A percentile compares a stretch with the other conserved stretches of the same genome.
These are phyloP conservation scores for Kluyveromyces wickerhamii DNA, from an alignment of 805 yeast genomes.

Conservation along the genomic window DNA sequence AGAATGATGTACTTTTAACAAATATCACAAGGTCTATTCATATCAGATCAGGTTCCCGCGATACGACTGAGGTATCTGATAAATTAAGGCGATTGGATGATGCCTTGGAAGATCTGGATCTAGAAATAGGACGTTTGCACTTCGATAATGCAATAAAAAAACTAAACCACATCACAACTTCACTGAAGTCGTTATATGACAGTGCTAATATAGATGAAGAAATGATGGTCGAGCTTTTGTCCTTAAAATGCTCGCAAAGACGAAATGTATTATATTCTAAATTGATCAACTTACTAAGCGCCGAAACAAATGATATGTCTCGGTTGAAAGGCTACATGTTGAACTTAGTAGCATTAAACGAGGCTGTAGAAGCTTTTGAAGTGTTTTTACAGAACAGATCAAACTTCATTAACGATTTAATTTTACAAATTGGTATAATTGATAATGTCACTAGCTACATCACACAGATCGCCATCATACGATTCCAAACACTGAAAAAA, in stretches of 20 bases:
- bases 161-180: constrained; percentile 29
- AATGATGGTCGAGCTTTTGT: constrained; percentile 27
- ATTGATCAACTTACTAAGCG: constrained; percentile 29
- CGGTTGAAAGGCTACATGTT: constrained; percentile 21
- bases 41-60: constrained; percentile 47
- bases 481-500: constrained; percentile 51
- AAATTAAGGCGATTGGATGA: constrained; percentile 51
- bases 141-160: constrained; percentile 38
- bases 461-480: constrained; percentile 52
- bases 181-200: constrained; percentile 12
- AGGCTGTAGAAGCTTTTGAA: constrained; percentile 41
- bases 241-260: constrained; percentile 28
- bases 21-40: constrained; percentile 56
- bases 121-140: constrained; percentile 52
- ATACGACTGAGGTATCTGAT: constrained; percentile 35
- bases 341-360: constrained; percentile 35
- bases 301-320: constrained; percentile 23
- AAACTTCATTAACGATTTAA: constrained; percentile 38
- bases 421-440: constrained; percentile 37
- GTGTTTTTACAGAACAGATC: constrained; percentile 42
- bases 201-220: constrained; percentile 25
- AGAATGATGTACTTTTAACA: constrained; percentile 16
- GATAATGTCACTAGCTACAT: constrained; percentile 54
- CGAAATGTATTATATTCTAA: constrained; percentile 27
- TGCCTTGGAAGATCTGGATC: constrained; percentile 60